Percentiles rank a stretch among this genome's conserved stretches.
Evolutionary conservation across 169 alveolate species (phyloP).

Genomic region (Miamiensis avidus): DNA sequence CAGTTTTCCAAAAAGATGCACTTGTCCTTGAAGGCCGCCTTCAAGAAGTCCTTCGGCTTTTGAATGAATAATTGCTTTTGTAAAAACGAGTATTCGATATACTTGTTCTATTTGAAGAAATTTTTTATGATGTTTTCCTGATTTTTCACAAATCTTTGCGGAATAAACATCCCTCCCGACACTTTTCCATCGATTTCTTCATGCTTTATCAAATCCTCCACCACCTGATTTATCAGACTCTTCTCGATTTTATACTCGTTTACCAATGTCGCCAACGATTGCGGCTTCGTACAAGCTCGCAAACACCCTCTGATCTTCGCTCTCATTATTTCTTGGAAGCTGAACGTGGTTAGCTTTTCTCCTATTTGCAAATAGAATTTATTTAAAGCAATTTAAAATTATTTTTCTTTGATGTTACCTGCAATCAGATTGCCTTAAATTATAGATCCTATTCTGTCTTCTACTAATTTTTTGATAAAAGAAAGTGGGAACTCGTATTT

Average conservation of each 20-base stretch:
- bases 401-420: not conserved
- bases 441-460: constrained; percentile 4
- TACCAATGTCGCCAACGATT: not conserved
- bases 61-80: constrained; percentile 5
- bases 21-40: constrained; percentile 4
- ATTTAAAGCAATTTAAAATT: too few species aligned
- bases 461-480: constrained; percentile 16
- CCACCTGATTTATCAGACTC: not conserved
- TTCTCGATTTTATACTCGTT: constrained; percentile 12
- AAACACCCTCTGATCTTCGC: constrained; percentile 13
- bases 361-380: not conserved
- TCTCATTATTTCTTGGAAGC: constrained; percentile 8
- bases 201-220: constrained; percentile 7
- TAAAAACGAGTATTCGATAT: constrained; percentile 10
- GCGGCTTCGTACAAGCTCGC: constrained; percentile 21
- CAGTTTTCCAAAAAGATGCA: constrained; percentile 17
- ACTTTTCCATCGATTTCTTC: constrained; percentile 18
- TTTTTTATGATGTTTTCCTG: constrained; percentile 6
- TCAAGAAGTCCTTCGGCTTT: constrained; percentile 20
- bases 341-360: constrained; percentile 5
- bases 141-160: constrained; percentile 1
- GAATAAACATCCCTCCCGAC: constrained; percentile 2
- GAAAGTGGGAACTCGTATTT: constrained; percentile 19
- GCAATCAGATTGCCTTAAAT: not conserved
- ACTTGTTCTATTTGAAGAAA: constrained; percentile 11